Conservation (phyloP, 140 eudicot genomes). For the Anethum foeniculum region DNA sequence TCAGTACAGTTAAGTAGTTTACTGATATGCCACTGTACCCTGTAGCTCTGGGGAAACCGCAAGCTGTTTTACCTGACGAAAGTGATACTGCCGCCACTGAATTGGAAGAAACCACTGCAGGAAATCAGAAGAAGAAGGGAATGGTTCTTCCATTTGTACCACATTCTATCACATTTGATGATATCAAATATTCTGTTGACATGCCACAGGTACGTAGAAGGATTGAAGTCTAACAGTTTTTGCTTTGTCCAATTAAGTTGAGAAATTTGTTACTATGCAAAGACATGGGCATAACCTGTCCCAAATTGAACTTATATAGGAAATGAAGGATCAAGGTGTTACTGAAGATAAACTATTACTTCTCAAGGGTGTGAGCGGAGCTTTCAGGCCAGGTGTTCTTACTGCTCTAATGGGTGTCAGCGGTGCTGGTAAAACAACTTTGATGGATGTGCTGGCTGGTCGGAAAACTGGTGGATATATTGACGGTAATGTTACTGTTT, state of each 20-base stretch:
- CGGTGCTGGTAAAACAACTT: slow-evolving; percentile 63
- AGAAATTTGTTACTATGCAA: neutral
- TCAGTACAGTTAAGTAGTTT: neutral
- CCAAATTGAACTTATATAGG: slow-evolving; percentile 23
- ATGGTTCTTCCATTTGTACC: slow-evolving; percentile 93
- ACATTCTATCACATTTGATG: slow-evolving; percentile 64
- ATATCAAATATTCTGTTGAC: slow-evolving; percentile 67
- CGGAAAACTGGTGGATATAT: slow-evolving; percentile 60
- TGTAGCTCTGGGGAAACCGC: slow-evolving; percentile 64
- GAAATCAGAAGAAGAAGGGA: slow-evolving; percentile 46
- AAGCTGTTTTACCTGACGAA: slow-evolving; percentile 32
- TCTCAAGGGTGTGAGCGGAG: slow-evolving; percentile 55
- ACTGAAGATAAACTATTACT: slow-evolving; percentile 35
- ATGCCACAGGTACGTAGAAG: slow-evolving; percentile 52
- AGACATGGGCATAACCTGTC: neutral
- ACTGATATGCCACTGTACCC: neutral
- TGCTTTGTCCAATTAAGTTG: neutral
- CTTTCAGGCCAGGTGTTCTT: slow-evolving; percentile 54
- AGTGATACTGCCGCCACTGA: slow-evolving; percentile 19
- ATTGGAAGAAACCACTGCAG: slow-evolving; percentile 24
- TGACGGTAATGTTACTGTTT: slow-evolving; percentile 39
- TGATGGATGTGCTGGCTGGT: slow-evolving; percentile 61
- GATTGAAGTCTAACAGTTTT: neutral
- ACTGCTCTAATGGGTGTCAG: slow-evolving; percentile 67
- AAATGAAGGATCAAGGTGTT: slow-evolving; percentile 55